Conservation (phyloP, 495 filamentous ascomycete genomes). For the Rusavskia elegans region DNA sequence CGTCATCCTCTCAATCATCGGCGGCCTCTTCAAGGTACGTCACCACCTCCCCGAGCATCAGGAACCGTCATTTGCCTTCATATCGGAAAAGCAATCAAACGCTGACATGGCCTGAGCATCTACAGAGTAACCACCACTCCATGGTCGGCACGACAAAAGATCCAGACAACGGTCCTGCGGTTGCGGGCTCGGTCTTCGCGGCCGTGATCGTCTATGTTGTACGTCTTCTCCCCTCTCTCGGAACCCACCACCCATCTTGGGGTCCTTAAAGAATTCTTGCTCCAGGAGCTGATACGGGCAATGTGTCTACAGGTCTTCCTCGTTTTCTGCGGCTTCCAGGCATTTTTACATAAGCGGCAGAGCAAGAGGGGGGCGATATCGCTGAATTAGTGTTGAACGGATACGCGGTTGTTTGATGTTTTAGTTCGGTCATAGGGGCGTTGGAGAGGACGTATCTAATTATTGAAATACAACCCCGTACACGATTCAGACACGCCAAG, state of each 20-base stretch:
- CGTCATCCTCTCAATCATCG: slow-evolving; percentile 71
- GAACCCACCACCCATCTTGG: background rate
- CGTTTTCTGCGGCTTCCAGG: slow-evolving; percentile 78
- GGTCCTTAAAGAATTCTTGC: too few relatives aligned
- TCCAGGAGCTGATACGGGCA: background rate
- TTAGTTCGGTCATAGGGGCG: background rate
- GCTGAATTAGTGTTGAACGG: slow-evolving; percentile 24
- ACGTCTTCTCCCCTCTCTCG: slow-evolving; percentile 21
- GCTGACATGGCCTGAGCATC: background rate
- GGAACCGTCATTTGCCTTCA: too few relatives aligned
- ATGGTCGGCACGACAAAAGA: slow-evolving; percentile 64
- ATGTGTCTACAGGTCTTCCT: slow-evolving; percentile 55
- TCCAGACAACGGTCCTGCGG: slow-evolving; percentile 54
- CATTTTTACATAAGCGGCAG: slow-evolving; percentile 59
- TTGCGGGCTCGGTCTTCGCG: slow-evolving; percentile 68
- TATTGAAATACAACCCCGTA: too few relatives aligned
- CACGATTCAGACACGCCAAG: too few relatives aligned
- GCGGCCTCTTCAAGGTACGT: slow-evolving; percentile 55
- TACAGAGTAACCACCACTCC: slow-evolving; percentile 53
- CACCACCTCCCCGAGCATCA: too few relatives aligned
- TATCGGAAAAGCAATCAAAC: background rate
- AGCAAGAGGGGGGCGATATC: slow-evolving; percentile 70
- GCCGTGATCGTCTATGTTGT: slow-evolving; percentile 77
- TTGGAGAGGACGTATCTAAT: background rate
- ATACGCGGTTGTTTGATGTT: background rate